Conservation (phyloP, 164 flowering plant species). For the Annona squamosa region DNA sequence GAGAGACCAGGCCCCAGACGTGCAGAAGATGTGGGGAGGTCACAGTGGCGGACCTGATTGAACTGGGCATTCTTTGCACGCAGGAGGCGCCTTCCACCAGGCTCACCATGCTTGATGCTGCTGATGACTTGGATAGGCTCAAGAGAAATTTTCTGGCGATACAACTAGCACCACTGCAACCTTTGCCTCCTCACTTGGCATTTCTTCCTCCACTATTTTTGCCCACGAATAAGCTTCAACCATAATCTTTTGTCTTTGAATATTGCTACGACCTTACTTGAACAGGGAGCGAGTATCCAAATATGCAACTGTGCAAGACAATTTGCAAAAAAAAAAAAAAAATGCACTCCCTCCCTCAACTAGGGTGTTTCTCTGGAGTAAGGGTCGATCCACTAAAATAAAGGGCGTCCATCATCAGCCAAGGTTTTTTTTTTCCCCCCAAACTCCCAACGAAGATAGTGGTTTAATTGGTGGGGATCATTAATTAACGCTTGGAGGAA, state of each 20-base stretch:
- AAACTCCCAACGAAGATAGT: too few relatives aligned
- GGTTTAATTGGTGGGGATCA: too few relatives aligned
- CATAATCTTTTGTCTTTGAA: background rate
- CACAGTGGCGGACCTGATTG: conserved; percentile 19
- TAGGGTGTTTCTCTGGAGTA: too few relatives aligned
- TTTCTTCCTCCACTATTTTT: conserved; percentile 17
- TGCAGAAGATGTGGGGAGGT: conserved; percentile 24
- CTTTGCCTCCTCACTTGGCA: conserved; percentile 22
- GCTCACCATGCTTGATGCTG: conserved; percentile 29
- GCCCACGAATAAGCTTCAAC: conserved; percentile 2
- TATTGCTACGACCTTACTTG: conserved; percentile 5
- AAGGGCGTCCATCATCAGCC: too few relatives aligned
- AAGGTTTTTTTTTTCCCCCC: too few relatives aligned
- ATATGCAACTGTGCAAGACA: too few relatives aligned
- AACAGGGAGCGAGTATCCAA: too few relatives aligned
- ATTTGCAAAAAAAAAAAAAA: too few relatives aligned
- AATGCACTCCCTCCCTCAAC: too few relatives aligned
- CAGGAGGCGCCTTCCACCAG: conserved; percentile 25
- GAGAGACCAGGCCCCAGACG: conserved; percentile 15
- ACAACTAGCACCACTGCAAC: conserved; percentile 19
- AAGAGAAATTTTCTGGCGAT: conserved; percentile 27
- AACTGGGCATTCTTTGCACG: conserved; percentile 29
- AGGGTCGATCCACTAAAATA: too few relatives aligned
- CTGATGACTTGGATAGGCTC: conserved; percentile 29
- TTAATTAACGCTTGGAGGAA: too few relatives aligned